phyloP scores from a whole-genome alignment of 345 rosid genomes.

The Rhizophora apiculata region DNA sequence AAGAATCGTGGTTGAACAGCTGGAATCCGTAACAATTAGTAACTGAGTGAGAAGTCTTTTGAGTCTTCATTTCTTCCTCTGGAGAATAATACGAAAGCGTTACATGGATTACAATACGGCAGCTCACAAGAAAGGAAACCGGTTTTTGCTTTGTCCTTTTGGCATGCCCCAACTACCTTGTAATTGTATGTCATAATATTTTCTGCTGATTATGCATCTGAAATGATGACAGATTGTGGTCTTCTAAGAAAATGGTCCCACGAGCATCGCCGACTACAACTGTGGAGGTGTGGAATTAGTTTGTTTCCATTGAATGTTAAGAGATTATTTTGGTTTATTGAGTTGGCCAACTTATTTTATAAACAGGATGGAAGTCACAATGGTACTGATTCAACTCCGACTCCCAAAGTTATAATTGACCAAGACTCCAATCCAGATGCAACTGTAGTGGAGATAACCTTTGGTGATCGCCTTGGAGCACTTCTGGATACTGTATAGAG shows the following conservation, averaged over 20 bases:
- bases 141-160: background rate
- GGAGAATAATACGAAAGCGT: background rate
- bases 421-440: slow-evolving; percentile 92
- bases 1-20: background rate
- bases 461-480: slow-evolving; percentile 99
- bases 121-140: background rate
- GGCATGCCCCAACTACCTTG: background rate
- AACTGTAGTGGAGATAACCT: slow-evolving; percentile 78
- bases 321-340: slow-evolving; percentile 10
- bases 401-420: slow-evolving; percentile 89
- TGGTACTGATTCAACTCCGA: slow-evolving; percentile 67
- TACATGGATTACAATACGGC: background rate
- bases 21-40: background rate
- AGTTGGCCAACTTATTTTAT: slow-evolving; percentile 22
- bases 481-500: slow-evolving; percentile 76
- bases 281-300: slow-evolving; percentile 56
- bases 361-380: slow-evolving; percentile 56
- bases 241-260: slow-evolving; percentile 34
- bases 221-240: slow-evolving; percentile 43
- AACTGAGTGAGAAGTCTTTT: background rate
- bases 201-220: slow-evolving; percentile 8
- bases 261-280: slow-evolving; percentile 67
- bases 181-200: slow-evolving; percentile 1
- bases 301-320: background rate
- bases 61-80: background rate